Base-by-base conservation (phyloP, 208 protist genomes). In the Polymyxa betae region DNA sequence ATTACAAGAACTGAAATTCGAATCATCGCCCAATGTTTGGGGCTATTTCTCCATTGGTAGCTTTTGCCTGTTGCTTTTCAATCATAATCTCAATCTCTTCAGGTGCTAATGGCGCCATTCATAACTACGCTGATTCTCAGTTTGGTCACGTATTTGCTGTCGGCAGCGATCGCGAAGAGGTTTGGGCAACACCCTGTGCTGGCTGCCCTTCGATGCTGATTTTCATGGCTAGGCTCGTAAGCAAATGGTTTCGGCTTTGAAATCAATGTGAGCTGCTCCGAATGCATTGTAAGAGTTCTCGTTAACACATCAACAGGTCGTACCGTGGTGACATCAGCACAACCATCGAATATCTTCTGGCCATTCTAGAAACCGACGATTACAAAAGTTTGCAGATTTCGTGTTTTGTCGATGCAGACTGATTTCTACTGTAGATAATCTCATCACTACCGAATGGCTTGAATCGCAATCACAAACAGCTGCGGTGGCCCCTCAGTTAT, bases 41-140 rank as follows among this genome's bases (percentile, higher is more conserved):
- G 98, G 97, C 88, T 99, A 99, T 94, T 99, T 99, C 92, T 98
- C 96, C 72, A 95, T 99, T 43, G 90, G 91, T 72, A 93, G 95
- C 0, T n/a, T n/a, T n/a, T n/a, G n/a, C n/a, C n/a, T n/a, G n/a
- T n/a, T n/a, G n/a, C n/a, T n/a, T n/a, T n/a, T n/a, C n/a, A n/a
- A n/a, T n/a, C n/a, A n/a, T n/a, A n/a, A n/a, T n/a, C n/a, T n/a
- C n/a, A n/a, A n/a, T n/a, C n/a, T n/a, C n/a, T n/a, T n/a, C n/a
- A n/a, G 90, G 91, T 77, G n/a, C n/a, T n/a, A 93, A 94, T 1
- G 96, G 96, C 52, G 95, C 0, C 1, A 89, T 94, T 44, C 92
- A 94, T 60, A 45, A 92, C 54, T 94, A 91, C 45, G 88, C 92
- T 0, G 92, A 94, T 89, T 94, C 92, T 46, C 92, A 94, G 89